Percentiles rank a stretch among this genome's conserved stretches.
These are phyloP conservation scores for Rhizopogon vinicolor DNA, from an alignment of 768 basidiomycete genomes.

Conservation along the genomic window DNA sequence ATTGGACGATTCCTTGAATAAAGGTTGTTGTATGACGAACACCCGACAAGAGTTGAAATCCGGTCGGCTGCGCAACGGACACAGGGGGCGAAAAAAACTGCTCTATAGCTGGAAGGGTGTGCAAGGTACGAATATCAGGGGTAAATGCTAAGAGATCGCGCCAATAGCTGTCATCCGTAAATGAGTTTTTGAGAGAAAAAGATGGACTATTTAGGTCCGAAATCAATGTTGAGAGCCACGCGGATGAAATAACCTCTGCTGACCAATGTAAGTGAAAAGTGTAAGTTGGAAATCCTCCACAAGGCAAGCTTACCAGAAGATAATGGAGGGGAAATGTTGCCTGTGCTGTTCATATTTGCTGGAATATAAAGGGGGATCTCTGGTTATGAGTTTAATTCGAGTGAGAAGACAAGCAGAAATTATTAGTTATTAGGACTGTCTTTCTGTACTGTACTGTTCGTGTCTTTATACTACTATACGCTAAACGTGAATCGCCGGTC, in stretches of 20 bases:
- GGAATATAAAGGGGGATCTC: neutral
- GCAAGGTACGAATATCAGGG: slow-evolving; percentile 3
- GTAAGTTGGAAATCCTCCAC: too few relatives aligned
- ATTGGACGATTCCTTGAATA: slow-evolving; percentile 5
- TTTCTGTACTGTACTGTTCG: too few relatives aligned
- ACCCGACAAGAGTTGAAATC: neutral
- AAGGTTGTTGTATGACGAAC: neutral
- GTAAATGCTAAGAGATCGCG: slow-evolving; percentile 3
- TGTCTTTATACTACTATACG: too few relatives aligned
- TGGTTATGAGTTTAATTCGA: too few relatives aligned
- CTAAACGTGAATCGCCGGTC: too few relatives aligned
- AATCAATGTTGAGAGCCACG: neutral
- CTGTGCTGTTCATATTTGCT: neutral
- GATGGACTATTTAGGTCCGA: neutral
- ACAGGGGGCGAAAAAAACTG: slow-evolving; percentile 1
- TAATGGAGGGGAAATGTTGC: neutral
- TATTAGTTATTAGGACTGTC: too few relatives aligned
- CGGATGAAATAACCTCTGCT: neutral
- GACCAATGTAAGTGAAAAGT: neutral
- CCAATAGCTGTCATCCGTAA: slow-evolving; percentile 5
- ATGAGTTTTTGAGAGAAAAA: neutral
- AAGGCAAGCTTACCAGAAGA: neutral
- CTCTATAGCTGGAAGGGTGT: neutral
- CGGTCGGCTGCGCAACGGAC: neutral
- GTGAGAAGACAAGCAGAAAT: too few relatives aligned